phyloP scores from a whole-genome alignment of 306 rosid genomes.

The Clitoria ternatea region DNA sequence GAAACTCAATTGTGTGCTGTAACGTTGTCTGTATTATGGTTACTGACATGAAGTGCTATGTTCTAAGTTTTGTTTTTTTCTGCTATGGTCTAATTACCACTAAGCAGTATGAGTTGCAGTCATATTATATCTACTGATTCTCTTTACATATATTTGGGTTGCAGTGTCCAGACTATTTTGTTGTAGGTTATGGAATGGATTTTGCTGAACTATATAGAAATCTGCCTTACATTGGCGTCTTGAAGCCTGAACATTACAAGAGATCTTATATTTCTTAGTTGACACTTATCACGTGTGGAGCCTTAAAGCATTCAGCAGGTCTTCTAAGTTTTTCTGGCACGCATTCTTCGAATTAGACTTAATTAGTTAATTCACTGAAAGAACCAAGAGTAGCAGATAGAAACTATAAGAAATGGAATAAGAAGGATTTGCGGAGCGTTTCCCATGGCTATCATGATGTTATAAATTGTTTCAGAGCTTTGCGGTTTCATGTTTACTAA shows the following conservation, averaged over 20 bases:
- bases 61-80: too few species aligned
- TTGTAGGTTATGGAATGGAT: constrained; percentile 96
- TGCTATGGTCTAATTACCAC: constrained; percentile 1
- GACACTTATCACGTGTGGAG: background rate
- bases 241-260: constrained; percentile 70
- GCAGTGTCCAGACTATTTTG: constrained; percentile 89
- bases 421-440: background rate
- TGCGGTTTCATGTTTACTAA: background rate
- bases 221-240: constrained; percentile 80
- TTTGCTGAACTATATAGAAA: constrained; percentile 73
- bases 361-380: background rate
- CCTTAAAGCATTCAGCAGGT: background rate
- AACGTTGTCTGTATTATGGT: background rate
- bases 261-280: constrained; percentile 1
- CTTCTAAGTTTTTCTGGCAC: background rate
- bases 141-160: constrained; percentile 8
- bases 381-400: background rate
- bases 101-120: background rate
- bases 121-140: background rate
- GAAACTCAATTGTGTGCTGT: background rate
- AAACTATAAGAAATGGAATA: background rate
- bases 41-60: constrained; percentile 1
- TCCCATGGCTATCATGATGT: background rate
- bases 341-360: background rate
- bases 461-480: constrained; percentile 1